Base-by-base conservation (phyloP, 257 asterid species). In the Nicotiana sylvestris region DNA sequence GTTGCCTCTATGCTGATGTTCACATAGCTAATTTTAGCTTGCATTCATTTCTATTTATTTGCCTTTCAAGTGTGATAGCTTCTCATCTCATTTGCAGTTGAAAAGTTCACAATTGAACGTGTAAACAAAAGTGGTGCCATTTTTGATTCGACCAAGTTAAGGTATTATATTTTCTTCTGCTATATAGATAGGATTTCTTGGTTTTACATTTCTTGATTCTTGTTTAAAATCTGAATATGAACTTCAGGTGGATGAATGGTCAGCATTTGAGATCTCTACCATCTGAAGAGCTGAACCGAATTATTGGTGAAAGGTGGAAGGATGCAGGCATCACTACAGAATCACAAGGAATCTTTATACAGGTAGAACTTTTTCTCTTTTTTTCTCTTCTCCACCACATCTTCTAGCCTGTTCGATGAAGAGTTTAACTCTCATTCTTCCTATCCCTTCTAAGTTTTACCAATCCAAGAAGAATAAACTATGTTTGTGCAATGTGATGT, bases 161-260 rank as follows among this genome's bases (percentile, higher is more conserved):
- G 99, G 99, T 95, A 90, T 77, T 66, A 68, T 62, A 17, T 39
- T 58, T 69, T 67, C n/a, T 56, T 43, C 81, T 82, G 29, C 81
- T 55, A 3, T 58, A 37, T 64, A 4, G 11, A 68, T 82, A 81
- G 64, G 78, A 30, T 25, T 72, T 62, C 39, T 66, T 49, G 70
- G 66, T 81, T 83, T 64, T 29, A 82, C 78, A 70, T 82, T 83
- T 82, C 77, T 29, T 80, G 66, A 74, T 62, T 68, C 78, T 84
- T 53, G 21, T 72, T 62, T 70, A 27, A 72, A 76, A 35, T 64
- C 49, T 86, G 51, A 78, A 35, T 83, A 83, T 86, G 69, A 85
- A 74, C 77, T 86, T 83, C 86, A 95, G 99, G 92, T 95, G 99
- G 99, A 94, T 95, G 98, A 95, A 92, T 86, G 99, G 99, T 69